Percentiles rank a stretch among this genome's conserved stretches.
These are phyloP conservation scores for Trichoderma hamatum DNA, from an alignment of 2,329 filamentous ascomycete genomes.

Conservation along the genomic window DNA sequence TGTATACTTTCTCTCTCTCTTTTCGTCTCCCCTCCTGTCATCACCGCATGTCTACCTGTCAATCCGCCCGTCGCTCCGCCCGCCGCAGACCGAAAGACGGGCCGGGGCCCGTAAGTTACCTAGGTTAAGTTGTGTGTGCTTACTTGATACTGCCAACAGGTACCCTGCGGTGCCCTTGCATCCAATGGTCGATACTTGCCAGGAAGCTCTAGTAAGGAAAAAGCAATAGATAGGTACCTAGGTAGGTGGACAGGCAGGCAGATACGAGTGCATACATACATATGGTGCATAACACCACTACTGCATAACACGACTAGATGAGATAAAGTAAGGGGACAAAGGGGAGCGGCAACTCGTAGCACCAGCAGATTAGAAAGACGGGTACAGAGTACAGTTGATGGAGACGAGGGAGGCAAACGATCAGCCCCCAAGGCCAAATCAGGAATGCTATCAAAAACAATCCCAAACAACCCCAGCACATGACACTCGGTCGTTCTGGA, in stretches of 20 bases:
- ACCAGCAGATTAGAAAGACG: background rate
- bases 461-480: background rate
- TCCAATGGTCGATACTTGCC: background rate
- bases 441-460: background rate
- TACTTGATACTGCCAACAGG: background rate
- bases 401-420: background rate
- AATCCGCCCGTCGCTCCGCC: background rate
- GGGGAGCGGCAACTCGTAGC: background rate
- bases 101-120: no score
- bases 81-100: background rate
- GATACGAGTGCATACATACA: no score
- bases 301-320: background rate
- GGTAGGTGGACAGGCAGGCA: no score
- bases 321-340: background rate
- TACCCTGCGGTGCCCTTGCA: background rate
- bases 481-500: slow-evolving; percentile 1
- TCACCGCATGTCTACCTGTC: background rate
- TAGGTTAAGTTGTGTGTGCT: background rate
- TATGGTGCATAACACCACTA: background rate
- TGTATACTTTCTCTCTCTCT: background rate
- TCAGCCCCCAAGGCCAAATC: slow-evolving; percentile 3
- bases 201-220: background rate
- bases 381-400: background rate
- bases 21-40: background rate
- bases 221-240: no score